Evolutionary conservation across 2,329 filamentous ascomycete genomes (phyloP).

Genomic region (Ceratocystis eucalypticola): DNA sequence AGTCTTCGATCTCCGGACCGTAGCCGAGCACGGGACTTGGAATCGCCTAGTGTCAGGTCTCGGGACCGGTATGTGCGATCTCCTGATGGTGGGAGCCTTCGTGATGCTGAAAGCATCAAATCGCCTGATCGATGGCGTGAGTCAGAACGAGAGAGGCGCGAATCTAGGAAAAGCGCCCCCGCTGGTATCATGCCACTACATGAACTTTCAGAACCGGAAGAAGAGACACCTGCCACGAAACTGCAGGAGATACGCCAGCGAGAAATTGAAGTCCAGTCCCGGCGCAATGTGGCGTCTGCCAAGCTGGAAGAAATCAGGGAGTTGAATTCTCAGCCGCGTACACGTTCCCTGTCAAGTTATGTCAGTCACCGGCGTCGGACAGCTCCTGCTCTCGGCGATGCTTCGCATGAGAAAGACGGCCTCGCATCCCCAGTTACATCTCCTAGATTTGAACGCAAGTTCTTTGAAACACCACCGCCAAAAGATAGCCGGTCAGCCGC

Average conservation of each 20-base stretch:
- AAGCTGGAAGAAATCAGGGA: slow-evolving; percentile 40
- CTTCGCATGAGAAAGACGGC: slow-evolving; percentile 1
- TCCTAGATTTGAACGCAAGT: background rate
- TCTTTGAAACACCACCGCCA: slow-evolving; percentile 9
- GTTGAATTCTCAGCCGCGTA: slow-evolving; percentile 29
- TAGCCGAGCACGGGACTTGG: slow-evolving; percentile 11
- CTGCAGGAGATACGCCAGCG: slow-evolving; percentile 36
- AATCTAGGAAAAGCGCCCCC: slow-evolving; percentile 16
- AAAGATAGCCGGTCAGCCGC: background rate
- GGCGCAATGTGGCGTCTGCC: slow-evolving; percentile 6
- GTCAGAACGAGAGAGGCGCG: slow-evolving; percentile 14
- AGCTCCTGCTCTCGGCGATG: background rate
- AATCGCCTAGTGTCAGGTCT: slow-evolving; percentile 9
- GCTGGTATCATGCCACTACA: slow-evolving; percentile 11
- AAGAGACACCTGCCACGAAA: slow-evolving; percentile 25
- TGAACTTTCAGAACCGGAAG: slow-evolving; percentile 17
- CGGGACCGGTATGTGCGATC: background rate
- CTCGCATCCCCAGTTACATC: slow-evolving; percentile 5
- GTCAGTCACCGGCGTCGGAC: slow-evolving; percentile 7
- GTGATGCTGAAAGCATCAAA: background rate
- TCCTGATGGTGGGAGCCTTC: background rate
- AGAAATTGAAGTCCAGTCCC: slow-evolving; percentile 28
- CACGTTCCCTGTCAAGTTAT: slow-evolving; percentile 12
- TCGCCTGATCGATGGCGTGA: slow-evolving; percentile 12
- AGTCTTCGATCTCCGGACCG: slow-evolving; percentile 8